These are phyloP conservation scores for Penicillium argentinense DNA, from an alignment of 495 filamentous ascomycete species.

Conservation along the genomic window DNA sequence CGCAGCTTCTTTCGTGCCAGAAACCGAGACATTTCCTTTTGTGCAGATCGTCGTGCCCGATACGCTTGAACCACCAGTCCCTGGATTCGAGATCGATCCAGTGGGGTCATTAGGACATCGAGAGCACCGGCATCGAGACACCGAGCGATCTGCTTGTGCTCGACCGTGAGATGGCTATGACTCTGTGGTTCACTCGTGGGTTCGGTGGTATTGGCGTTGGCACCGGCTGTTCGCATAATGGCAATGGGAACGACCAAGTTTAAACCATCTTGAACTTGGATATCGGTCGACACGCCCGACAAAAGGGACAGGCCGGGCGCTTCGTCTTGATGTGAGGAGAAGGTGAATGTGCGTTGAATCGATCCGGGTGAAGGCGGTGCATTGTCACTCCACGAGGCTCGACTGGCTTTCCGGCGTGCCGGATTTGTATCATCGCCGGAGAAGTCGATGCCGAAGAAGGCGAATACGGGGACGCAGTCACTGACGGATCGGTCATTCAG, in stretches of 20 bases:
- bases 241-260: conserved; percentile 74
- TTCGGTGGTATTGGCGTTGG: conserved; percentile 29
- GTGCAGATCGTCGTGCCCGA: conserved; percentile 69
- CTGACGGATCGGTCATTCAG: conserved; percentile 62
- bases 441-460: conserved; percentile 67
- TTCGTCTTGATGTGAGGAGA: conserved; percentile 51
- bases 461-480: conserved; percentile 69
- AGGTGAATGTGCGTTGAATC: conserved; percentile 43
- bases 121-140: conserved; percentile 83
- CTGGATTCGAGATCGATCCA: conserved; percentile 67
- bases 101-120: conserved; percentile 78
- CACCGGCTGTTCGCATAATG: conserved; percentile 50
- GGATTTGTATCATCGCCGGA: conserved; percentile 29
- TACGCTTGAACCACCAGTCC: conserved; percentile 80
- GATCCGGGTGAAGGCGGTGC: conserved; percentile 36
- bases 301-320: conserved; percentile 69
- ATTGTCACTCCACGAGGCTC: conserved; percentile 37
- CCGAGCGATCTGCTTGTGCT: conserved; percentile 53
- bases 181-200: conserved; percentile 37
- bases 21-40: conserved; percentile 65
- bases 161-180: conserved; percentile 35
- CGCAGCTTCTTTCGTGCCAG: conserved; percentile 64
- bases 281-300: conserved; percentile 66
- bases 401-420: conserved; percentile 38
- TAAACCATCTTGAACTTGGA: conserved; percentile 67